Evolutionary conservation across 257 asterid species (phyloP).

Genomic region (Henckelia pumila): DNA sequence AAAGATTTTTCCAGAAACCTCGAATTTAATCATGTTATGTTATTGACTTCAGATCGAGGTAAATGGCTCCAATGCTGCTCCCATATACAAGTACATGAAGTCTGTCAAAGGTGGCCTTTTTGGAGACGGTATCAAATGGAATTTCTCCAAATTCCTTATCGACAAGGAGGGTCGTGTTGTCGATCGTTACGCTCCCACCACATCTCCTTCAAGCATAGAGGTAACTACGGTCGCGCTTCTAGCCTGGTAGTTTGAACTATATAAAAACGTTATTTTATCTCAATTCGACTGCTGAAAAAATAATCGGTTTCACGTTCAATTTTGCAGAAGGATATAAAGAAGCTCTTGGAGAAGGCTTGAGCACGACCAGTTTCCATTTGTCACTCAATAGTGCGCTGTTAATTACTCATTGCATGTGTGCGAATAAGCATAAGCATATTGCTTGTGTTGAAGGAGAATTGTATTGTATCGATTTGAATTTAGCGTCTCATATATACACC

Average conservation of each 20-base stretch:
- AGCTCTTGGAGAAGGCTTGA: neutral
- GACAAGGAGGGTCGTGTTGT: slow-evolving; percentile 79
- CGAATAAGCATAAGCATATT: neutral
- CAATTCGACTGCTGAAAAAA: neutral
- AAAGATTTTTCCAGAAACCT: neutral
- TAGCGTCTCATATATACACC: neutral
- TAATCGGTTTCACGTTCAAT: neutral
- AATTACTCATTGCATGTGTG: neutral
- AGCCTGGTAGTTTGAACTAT: neutral
- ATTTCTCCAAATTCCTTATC: slow-evolving; percentile 81
- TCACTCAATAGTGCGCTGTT: neutral
- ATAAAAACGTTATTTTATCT: neutral
- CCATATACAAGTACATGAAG: slow-evolving; percentile 70
- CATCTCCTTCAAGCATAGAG: slow-evolving; percentile 88
- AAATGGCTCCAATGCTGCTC: slow-evolving; percentile 73
- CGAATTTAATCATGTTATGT: neutral
- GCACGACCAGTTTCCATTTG: neutral
- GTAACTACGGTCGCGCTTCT: slow-evolving; percentile 29
- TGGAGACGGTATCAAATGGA: slow-evolving; percentile 82
- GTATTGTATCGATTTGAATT: neutral
- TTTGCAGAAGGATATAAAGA: neutral
- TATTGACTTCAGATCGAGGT: slow-evolving; percentile 58
- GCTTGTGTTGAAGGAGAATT: neutral
- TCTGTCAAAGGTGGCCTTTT: slow-evolving; percentile 86
- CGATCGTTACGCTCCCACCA: slow-evolving; percentile 90